Evolutionary conservation across 2,329 filamentous ascomycete genomes (phyloP).

Genomic region (Aureobasidium mangrovei): DNA sequence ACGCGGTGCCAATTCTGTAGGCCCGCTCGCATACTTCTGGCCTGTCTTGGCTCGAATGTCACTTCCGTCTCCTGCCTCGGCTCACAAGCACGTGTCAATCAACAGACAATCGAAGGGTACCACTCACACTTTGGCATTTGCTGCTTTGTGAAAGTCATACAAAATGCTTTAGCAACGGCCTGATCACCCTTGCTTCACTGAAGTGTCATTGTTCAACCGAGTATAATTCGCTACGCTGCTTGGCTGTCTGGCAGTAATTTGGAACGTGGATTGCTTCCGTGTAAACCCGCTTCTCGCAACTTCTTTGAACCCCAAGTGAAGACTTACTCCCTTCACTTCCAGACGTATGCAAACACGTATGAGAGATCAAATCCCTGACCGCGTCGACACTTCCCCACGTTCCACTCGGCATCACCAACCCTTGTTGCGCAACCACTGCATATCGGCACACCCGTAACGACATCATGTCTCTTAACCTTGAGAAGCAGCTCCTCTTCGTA

Average conservation of each 20-base stretch:
- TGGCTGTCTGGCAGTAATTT: slow-evolving; percentile 1
- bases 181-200: too few species aligned
- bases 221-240: neutral
- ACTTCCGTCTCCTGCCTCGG: neutral
- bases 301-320: neutral
- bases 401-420: neutral
- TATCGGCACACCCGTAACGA: neutral
- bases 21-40: neutral
- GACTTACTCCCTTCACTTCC: too few species aligned
- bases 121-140: too few species aligned
- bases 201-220: too few species aligned
- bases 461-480: slow-evolving; percentile 57
- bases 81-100: neutral
- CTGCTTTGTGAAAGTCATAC: too few species aligned
- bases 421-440: neutral
- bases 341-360: too few species aligned
- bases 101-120: neutral
- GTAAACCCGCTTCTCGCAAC: slow-evolving; percentile 5
- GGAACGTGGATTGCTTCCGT: slow-evolving; percentile 6
- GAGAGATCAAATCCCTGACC: neutral
- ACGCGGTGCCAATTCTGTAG: too few species aligned
- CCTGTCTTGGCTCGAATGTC: neutral
- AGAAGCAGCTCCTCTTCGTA: slow-evolving; percentile 77
- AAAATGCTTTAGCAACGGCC: too few species aligned
- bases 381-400: neutral